phyloP scores from a whole-genome alignment of 192 early-diverging fungal genomes.

The Phlyctochytrium bullatum region DNA sequence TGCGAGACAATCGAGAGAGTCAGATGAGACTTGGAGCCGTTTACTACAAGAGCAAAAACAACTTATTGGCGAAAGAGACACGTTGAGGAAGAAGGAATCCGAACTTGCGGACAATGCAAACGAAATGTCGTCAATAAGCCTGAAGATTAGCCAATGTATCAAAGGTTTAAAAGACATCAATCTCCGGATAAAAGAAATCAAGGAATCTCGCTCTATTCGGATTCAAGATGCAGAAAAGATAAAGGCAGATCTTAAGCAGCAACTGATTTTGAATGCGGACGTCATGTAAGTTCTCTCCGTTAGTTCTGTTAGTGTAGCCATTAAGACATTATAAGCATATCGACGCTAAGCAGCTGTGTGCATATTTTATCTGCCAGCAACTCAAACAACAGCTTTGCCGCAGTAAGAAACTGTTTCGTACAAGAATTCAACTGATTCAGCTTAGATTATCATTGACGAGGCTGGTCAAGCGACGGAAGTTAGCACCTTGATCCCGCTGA shows the following conservation, averaged over 20 bases:
- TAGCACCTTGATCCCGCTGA: constrained; percentile 81
- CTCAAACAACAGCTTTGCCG: too few species aligned
- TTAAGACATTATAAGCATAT: too few species aligned
- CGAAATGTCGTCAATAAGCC: constrained; percentile 19
- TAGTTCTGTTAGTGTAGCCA: too few species aligned
- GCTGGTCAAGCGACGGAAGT: constrained; percentile 92
- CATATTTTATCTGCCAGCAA: too few species aligned
- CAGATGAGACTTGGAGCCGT: not conserved
- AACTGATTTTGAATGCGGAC: too few species aligned
- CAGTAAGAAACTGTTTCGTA: too few species aligned
- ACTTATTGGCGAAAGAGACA: constrained; percentile 36
- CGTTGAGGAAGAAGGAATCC: constrained; percentile 27
- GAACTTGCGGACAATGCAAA: constrained; percentile 4
- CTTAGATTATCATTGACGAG: constrained; percentile 89
- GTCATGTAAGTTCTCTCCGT: too few species aligned
- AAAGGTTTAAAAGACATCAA: constrained; percentile 36
- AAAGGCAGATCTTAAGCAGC: too few species aligned
- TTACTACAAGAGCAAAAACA: not conserved
- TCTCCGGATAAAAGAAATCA: constrained; percentile 22
- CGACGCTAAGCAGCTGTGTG: too few species aligned
- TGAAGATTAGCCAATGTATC: constrained; percentile 24
- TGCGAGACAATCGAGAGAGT: not conserved
- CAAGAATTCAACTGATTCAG: too few species aligned
- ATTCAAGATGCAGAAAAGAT: too few species aligned
- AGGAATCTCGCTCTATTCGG: too few species aligned